Evolutionary conservation across 495 filamentous ascomycete genomes (phyloP).

Genomic region (Daldinia vernicosa): DNA sequence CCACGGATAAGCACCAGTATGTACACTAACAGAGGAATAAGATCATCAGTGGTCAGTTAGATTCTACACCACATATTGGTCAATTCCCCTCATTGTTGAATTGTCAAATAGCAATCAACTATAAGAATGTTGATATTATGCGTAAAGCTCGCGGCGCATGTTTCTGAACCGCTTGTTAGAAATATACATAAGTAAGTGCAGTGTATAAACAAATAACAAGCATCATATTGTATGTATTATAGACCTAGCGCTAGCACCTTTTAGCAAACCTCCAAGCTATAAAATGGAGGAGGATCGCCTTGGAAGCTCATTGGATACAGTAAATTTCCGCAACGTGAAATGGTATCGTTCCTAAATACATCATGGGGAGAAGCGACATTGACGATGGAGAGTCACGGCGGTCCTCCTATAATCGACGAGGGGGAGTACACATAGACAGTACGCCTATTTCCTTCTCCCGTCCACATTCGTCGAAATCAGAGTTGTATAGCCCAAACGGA

Average conservation of each 20-base stretch:
- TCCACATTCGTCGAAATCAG: neutral
- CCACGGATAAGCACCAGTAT: neutral
- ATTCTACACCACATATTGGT: neutral
- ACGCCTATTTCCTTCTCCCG: neutral
- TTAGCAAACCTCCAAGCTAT: slow-evolving; percentile 11
- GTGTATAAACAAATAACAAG: slow-evolving; percentile 10
- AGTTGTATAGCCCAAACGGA: slow-evolving; percentile 13
- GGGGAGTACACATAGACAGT: neutral
- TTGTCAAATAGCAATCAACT: neutral
- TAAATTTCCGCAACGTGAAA: neutral
- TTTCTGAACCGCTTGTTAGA: slow-evolving; percentile 11
- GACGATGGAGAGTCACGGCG: neutral
- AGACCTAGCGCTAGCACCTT: neutral
- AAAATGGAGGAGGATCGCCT: neutral
- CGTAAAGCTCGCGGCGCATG: neutral
- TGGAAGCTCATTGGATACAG: neutral
- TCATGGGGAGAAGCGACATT: neutral
- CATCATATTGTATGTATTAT: slow-evolving; percentile 7
- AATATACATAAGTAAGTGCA: neutral
- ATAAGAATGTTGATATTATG: neutral
- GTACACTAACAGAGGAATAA: neutral
- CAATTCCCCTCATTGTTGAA: neutral
- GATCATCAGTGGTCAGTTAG: neutral
- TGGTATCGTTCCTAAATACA: neutral
- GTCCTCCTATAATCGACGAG: slow-evolving; percentile 4